Evolutionary conservation across 805 yeast species (phyloP).

Genomic region (Hanseniaspora nectarophila): DNA sequence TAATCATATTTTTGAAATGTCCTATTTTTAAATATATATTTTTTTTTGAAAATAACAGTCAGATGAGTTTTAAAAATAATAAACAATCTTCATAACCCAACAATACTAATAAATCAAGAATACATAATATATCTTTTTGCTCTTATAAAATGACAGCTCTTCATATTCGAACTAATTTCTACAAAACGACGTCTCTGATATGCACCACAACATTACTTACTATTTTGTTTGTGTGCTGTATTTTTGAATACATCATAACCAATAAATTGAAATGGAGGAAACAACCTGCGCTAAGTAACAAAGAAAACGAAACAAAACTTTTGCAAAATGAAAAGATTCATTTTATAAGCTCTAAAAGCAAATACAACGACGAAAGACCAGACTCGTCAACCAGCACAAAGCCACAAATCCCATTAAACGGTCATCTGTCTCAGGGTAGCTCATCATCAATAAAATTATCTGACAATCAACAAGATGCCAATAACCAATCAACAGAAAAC

Average conservation of each 20-base stretch:
- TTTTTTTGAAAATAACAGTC: too few species aligned
- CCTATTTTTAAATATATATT: too few species aligned
- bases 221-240: conserved; percentile 23
- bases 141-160: background rate
- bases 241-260: conserved; percentile 25
- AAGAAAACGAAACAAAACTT: conserved; percentile 17
- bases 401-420: conserved; percentile 13
- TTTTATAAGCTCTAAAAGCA: conserved; percentile 12
- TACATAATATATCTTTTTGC: too few species aligned
- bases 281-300: conserved; percentile 21
- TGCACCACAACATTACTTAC: conserved; percentile 21
- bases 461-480: background rate
- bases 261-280: conserved; percentile 25
- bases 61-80: too few species aligned
- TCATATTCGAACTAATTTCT: background rate
- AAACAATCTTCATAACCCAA: too few species aligned
- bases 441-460: conserved; percentile 6
- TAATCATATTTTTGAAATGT: too few species aligned
- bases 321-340: conserved; percentile 15
- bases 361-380: conserved; percentile 8
- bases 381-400: conserved; percentile 11
- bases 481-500: conserved; percentile 20
- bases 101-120: too few species aligned
- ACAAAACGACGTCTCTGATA: conserved; percentile 12
- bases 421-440: background rate